phyloP scores from a whole-genome alignment of 768 basidiomycete species.

The Tulasnella sp. region DNA sequence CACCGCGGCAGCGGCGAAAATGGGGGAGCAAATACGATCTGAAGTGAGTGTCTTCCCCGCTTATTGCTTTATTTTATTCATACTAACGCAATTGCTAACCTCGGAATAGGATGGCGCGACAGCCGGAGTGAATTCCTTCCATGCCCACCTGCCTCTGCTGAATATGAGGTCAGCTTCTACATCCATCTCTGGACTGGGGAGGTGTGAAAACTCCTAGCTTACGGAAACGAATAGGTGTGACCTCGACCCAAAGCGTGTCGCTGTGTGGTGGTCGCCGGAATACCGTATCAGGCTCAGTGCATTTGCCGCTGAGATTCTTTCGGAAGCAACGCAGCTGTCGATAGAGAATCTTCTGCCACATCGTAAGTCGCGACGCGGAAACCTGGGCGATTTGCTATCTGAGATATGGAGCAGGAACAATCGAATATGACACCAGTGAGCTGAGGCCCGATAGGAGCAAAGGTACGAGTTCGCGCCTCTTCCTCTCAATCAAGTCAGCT shows the following conservation, averaged over 20 bases:
- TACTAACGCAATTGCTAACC: background rate
- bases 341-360: slow-evolving; percentile 38
- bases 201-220: background rate
- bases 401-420: no score
- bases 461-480: background rate
- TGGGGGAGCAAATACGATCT: slow-evolving; percentile 40
- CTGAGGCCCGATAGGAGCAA: background rate
- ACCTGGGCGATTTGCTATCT: background rate
- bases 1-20: slow-evolving; percentile 35
- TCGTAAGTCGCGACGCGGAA: slow-evolving; percentile 28
- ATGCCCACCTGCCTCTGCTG: slow-evolving; percentile 45
- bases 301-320: slow-evolving; percentile 41
- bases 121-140: slow-evolving; percentile 43
- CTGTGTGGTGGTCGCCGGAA: slow-evolving; percentile 46
- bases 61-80: background rate
- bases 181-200: no score
- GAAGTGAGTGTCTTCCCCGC: slow-evolving; percentile 31
- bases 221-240: slow-evolving; percentile 34
- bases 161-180: slow-evolving; percentile 43
- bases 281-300: slow-evolving; percentile 43
- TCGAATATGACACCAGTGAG: background rate
- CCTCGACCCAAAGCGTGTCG: slow-evolving; percentile 38
- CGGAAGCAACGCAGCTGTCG: slow-evolving; percentile 35
- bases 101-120: slow-evolving; percentile 35
- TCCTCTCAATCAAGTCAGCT: background rate